Evolutionary conservation across 768 basidiomycete species (phyloP), one percentile per base, ranked within the genome.

Genomic region (Lactifluus volemus): DNA sequence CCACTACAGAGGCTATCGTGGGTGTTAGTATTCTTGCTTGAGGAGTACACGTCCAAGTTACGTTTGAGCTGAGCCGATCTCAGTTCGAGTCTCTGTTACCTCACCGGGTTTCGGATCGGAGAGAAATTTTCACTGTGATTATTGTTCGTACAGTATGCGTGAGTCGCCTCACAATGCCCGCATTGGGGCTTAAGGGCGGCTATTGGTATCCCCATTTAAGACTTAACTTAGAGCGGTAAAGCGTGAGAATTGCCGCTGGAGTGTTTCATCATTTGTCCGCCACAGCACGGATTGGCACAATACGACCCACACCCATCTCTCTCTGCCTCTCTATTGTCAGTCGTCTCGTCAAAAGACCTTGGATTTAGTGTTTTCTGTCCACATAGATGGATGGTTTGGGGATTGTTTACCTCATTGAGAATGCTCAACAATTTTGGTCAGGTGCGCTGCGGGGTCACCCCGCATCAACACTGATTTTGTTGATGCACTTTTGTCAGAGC

Each of bases 401-500:
- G 34, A 87, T 92, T 61, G 83, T 85, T 30, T 94, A 92, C 73
- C 79, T 88, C 61, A 85, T 94, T 65, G 85, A 89, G 65, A 88
- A 83, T 58, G 82, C 88, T 48, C 89, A 89, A 65, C 89, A 93
- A 72, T 94, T 93, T 72, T 94, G 92, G 91, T 85, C 88, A 67
- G 90, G 90, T 92, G 68, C 65, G 87, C 70, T 47, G 56, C 52
- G 58, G 12, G 38, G 36, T 29, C 5, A 36, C 49, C 44, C 25
- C 41, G 41, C 15, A 55, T 38, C 56, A 53, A 17, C 67, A 51
- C 38, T 25, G 48, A 59, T 44, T 2, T 38, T 52, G 34, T 29
- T 52, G 30, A 47, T 45, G 15, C n/a, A 55, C 8, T 47, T 52
- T 19, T 53, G 50, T 17, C 67, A 98, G 96, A 98, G 73, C 81